phyloP scores from a whole-genome alignment of 768 basidiomycete species.

The Trametes cubensis region DNA sequence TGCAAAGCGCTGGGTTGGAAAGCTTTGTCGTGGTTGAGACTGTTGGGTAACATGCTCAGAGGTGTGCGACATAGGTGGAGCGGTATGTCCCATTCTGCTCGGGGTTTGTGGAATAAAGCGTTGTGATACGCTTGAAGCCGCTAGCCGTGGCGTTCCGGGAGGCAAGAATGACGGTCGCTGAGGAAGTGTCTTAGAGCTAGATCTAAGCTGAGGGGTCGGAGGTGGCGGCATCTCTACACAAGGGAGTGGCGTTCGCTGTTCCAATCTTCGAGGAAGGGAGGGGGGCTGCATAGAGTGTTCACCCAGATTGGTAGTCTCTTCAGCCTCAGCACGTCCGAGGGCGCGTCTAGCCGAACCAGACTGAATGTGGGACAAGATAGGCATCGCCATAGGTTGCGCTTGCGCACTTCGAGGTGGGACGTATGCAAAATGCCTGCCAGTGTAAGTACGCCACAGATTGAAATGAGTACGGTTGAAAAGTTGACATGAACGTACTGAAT shows the following conservation, averaged over 20 bases:
- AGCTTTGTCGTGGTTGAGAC: conserved; percentile 21
- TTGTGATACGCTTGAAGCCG: conserved; percentile 20
- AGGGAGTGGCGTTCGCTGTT: neutral
- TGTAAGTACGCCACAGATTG: neutral
- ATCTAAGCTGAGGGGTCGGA: conserved; percentile 45
- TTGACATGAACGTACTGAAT: conserved; percentile 4
- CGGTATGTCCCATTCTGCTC: neutral
- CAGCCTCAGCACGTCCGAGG: conserved; percentile 27
- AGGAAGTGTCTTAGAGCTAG: conserved; percentile 14
- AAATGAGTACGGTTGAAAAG: no score
- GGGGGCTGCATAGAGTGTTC: conserved; percentile 36
- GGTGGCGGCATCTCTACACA: conserved; percentile 54
- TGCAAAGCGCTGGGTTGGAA: conserved; percentile 34
- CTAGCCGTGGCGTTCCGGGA: conserved; percentile 35
- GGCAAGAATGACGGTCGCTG: conserved; percentile 27
- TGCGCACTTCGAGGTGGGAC: conserved; percentile 49
- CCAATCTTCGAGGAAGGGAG: conserved; percentile 24
- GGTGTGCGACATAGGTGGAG: neutral
- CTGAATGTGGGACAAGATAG: conserved; percentile 47
- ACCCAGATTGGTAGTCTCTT: neutral
- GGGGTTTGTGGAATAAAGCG: conserved; percentile 22
- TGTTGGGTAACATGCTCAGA: conserved; percentile 34
- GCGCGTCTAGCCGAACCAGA: conserved; percentile 42
- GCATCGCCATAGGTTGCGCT: conserved; percentile 34
- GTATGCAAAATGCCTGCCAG: conserved; percentile 73